A percentile compares a stretch with the other conserved stretches of the same genome.
Conservation (phyloP, 192 early-diverging fungal species). For the Radiomyces spectabilis region DNA sequence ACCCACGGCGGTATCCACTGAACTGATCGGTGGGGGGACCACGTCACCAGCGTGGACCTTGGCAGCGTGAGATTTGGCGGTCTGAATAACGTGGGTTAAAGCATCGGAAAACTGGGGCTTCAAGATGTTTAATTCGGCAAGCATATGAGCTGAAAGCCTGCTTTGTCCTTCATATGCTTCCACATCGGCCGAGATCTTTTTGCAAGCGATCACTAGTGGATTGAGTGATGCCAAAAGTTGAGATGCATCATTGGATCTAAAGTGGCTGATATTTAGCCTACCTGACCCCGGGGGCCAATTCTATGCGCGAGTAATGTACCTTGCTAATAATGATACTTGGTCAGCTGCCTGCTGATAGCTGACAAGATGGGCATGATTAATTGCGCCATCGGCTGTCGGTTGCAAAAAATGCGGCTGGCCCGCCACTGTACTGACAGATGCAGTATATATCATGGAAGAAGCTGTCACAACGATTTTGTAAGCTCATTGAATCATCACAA, state of each 20-base stretch:
- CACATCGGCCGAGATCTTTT: constrained; percentile 77
- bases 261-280: no score
- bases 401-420: constrained; percentile 9
- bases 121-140: constrained; percentile 40
- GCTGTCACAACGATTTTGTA: no score
- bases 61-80: constrained; percentile 72
- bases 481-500: no score
- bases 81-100: constrained; percentile 59
- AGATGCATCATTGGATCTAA: no score
- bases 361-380: constrained; percentile 64
- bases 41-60: no score
- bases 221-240: no score
- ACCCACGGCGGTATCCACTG: constrained; percentile 74
- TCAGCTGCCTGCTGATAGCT: no score
- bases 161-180: constrained; percentile 52
- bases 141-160: constrained; percentile 38
- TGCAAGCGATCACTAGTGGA: constrained; percentile 78
- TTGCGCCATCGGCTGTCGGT: constrained; percentile 48
- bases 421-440: not conserved
- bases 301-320: no score
- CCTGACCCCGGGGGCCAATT: no score
- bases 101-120: constrained; percentile 57
- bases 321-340: no score
- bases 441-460: constrained; percentile 12
- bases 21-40: constrained; percentile 54